Conservation (phyloP, 148 eudicot species). For the Rhododendron kiyosumense region DNA sequence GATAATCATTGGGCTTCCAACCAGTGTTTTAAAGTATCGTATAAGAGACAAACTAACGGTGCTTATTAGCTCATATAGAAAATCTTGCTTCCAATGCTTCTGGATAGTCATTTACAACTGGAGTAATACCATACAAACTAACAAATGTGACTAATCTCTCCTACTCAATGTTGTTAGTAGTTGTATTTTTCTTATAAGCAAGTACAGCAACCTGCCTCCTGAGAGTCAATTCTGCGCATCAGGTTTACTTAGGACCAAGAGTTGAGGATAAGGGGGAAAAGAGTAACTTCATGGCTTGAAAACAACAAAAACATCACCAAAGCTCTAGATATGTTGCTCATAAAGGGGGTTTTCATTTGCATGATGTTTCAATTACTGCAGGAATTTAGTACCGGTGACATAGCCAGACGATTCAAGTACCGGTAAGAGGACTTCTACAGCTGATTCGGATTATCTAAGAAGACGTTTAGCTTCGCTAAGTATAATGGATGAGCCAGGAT, state of each 20-base stretch:
- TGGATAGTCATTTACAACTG: background rate
- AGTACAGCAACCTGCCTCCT: background rate
- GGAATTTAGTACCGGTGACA: background rate
- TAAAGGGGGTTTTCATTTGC: background rate
- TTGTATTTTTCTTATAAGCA: too few species aligned
- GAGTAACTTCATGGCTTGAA: background rate
- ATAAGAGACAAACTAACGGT: background rate
- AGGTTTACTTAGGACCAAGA: background rate
- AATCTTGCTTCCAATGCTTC: background rate
- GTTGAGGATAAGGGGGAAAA: background rate
- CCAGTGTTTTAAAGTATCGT: too few species aligned
- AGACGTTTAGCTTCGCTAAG: background rate
- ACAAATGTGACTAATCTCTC: too few species aligned
- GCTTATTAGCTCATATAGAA: background rate
- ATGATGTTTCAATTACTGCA: background rate
- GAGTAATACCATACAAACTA: background rate
- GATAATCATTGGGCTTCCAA: too few species aligned
- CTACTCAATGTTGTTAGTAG: too few species aligned
- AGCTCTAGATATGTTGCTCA: background rate
- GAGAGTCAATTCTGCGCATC: background rate
- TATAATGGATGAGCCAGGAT: background rate
- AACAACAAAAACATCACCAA: background rate
- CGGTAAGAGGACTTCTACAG: background rate
- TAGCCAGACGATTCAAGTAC: background rate
- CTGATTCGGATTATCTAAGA: background rate